A percentile compares a stretch with the other conserved stretches of the same genome.
phyloP scores from a whole-genome alignment of 257 asterid species.

The Nemophila menziesii region DNA sequence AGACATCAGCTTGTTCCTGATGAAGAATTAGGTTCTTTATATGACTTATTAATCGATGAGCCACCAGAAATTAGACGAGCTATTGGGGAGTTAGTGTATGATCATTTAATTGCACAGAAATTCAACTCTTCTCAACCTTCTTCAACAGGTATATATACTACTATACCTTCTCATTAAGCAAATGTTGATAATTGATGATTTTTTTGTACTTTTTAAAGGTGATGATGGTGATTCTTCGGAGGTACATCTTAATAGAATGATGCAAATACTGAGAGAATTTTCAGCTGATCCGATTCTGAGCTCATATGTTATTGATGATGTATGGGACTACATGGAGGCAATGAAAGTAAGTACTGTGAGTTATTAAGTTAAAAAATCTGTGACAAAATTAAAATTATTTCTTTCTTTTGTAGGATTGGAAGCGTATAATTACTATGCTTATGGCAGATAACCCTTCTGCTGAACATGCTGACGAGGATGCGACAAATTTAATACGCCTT shows the following conservation, averaged over 20 bases:
- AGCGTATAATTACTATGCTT: conserved; percentile 75
- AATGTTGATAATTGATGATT: conserved; percentile 1
- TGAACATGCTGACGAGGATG: conserved; percentile 79
- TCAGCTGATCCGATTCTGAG: conserved; percentile 80
- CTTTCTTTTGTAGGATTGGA: conserved; percentile 71
- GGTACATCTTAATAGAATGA: conserved; percentile 75
- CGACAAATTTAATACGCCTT: conserved; percentile 86
- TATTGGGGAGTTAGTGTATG: conserved; percentile 84
- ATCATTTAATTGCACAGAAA: conserved; percentile 92
- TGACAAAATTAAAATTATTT: neutral
- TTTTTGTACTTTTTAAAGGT: conserved; percentile 34
- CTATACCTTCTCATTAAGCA: neutral
- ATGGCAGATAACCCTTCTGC: conserved; percentile 60
- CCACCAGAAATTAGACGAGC: conserved; percentile 96
- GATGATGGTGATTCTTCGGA: conserved; percentile 54
- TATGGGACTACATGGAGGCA: conserved; percentile 99
- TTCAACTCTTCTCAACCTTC: conserved; percentile 65
- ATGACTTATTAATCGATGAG: conserved; percentile 87
- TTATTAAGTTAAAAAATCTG: conserved; percentile 2
- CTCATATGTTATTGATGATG: conserved; percentile 87
- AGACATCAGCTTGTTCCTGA: conserved; percentile 98
- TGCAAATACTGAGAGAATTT: conserved; percentile 83
- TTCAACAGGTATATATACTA: conserved; percentile 44
- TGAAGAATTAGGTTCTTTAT: conserved; percentile 89
- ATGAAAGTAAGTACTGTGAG: conserved; percentile 59